A percentile compares a stretch with the other conserved stretches of the same genome.
phyloP scores from a whole-genome alignment of 345 rosid species.

The Eucalyptus marginata region DNA sequence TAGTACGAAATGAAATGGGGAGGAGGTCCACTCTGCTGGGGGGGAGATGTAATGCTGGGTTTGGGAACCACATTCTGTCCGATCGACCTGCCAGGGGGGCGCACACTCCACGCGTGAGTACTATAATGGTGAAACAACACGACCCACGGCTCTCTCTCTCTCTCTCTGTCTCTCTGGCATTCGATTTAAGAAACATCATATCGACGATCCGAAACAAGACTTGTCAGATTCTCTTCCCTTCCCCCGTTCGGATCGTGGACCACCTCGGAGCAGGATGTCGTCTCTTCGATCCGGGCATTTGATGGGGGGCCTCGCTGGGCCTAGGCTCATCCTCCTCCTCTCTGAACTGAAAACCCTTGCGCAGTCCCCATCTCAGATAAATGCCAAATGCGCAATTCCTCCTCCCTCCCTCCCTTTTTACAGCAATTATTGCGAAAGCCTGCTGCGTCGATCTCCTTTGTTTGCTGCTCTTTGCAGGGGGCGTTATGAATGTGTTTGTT shows the following conservation, averaged over 20 bases:
- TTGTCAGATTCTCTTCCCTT: neutral
- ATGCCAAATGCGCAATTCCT: neutral
- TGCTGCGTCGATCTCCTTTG: neutral
- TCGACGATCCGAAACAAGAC: neutral
- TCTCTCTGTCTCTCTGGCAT: neutral
- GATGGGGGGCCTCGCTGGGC: neutral
- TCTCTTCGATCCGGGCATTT: neutral
- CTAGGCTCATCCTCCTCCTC: neutral
- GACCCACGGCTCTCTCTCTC: neutral
- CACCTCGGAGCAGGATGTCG: neutral
- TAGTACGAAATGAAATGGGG: neutral
- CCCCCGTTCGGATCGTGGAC: neutral
- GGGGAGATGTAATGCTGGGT: neutral
- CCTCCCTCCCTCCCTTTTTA: neutral
- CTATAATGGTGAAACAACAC: constrained; percentile 1
- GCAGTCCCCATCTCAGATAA: neutral
- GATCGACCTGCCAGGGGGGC: neutral
- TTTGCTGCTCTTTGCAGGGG: neutral
- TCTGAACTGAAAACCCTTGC: neutral
- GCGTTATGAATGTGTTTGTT: neutral
- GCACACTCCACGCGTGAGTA: constrained; percentile 24
- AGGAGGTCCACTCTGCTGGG: neutral
- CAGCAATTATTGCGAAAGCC: neutral
- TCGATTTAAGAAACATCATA: neutral
- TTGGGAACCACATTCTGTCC: neutral